Evolutionary conservation across 164 flowering plant species (phyloP).

Genomic region (Stephania yunnanensis): DNA sequence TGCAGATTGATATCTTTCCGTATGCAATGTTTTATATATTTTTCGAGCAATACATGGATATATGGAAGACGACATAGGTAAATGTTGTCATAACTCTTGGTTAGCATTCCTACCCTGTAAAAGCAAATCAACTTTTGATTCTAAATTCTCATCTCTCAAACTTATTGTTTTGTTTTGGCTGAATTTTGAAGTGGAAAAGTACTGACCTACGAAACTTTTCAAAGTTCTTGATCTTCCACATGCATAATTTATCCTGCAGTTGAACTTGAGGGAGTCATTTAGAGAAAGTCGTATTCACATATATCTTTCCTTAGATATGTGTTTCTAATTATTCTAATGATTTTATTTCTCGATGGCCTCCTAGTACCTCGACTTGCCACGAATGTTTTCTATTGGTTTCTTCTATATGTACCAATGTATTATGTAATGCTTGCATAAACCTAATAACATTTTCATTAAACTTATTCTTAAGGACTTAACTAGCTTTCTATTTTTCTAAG

Average conservation of each 20-base stretch:
- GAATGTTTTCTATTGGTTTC: too few relatives aligned
- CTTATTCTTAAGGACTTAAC: not conserved
- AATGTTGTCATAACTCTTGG: slow-evolving; percentile 87
- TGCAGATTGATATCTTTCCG: slow-evolving; percentile 94
- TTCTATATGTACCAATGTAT: too few relatives aligned
- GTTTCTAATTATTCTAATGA: too few relatives aligned
- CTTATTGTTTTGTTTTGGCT: not conserved
- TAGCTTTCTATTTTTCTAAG: not conserved
- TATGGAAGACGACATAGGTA: slow-evolving; percentile 92
- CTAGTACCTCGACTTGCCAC: too few relatives aligned
- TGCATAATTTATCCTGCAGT: not conserved
- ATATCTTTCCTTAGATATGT: too few relatives aligned
- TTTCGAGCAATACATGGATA: slow-evolving; percentile 93
- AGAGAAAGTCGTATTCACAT: too few relatives aligned
- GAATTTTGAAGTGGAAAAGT: not conserved
- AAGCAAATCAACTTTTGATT: not conserved
- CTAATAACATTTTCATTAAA: not conserved
- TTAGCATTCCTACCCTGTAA: slow-evolving; percentile 29
- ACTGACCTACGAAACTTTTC: not conserved
- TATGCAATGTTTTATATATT: slow-evolving; percentile 91
- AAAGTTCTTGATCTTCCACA: not conserved
- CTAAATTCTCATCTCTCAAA: not conserved
- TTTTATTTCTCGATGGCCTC: too few relatives aligned
- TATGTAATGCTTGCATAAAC: too few relatives aligned
- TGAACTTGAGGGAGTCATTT: too few relatives aligned